Conservation (phyloP, 1,284 basidiomycete genomes). For the Malassezia pachydermatis region DNA sequence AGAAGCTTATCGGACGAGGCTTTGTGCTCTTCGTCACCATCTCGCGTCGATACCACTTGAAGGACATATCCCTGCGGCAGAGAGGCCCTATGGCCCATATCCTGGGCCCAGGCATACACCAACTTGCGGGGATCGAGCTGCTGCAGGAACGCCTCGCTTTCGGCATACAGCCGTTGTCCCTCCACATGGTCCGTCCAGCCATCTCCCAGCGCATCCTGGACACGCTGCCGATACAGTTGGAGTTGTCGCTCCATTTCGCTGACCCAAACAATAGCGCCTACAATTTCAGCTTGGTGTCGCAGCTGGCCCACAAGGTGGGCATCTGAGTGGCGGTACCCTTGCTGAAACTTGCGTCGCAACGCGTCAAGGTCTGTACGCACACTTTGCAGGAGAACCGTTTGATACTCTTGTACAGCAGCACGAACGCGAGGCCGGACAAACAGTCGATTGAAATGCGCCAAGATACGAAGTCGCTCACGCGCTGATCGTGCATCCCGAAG, state of each 20-base stretch:
- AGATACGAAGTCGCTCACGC: conserved; percentile 97
- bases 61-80: conserved; percentile 90
- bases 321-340: conserved; percentile 85
- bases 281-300: conserved; percentile 90
- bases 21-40: conserved; percentile 57
- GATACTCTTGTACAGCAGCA: conserved; percentile 96
- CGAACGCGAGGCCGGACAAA: conserved; percentile 81
- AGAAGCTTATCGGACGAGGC: conserved; percentile 62
- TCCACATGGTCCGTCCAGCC: conserved; percentile 99
- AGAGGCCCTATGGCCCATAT: conserved; percentile 79
- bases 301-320: conserved; percentile 97
- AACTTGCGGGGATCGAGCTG: conserved; percentile 89
- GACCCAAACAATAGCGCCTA: conserved; percentile 96
- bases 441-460: conserved; percentile 93
- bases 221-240: conserved; percentile 95
- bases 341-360: conserved; percentile 72
- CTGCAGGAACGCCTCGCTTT: conserved; percentile 80
- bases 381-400: conserved; percentile 58
- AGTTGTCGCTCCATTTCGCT: conserved; percentile 94
- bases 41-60: conserved; percentile 56
- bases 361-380: conserved; percentile 96
- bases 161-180: conserved; percentile 87
- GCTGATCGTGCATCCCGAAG: conserved; percentile 93
- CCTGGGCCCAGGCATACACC: conserved; percentile 89
- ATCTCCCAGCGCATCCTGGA: conserved; percentile 94